phyloP scores from a whole-genome alignment of 2,329 filamentous ascomycete genomes.

The Cryphonectria naterciae region DNA sequence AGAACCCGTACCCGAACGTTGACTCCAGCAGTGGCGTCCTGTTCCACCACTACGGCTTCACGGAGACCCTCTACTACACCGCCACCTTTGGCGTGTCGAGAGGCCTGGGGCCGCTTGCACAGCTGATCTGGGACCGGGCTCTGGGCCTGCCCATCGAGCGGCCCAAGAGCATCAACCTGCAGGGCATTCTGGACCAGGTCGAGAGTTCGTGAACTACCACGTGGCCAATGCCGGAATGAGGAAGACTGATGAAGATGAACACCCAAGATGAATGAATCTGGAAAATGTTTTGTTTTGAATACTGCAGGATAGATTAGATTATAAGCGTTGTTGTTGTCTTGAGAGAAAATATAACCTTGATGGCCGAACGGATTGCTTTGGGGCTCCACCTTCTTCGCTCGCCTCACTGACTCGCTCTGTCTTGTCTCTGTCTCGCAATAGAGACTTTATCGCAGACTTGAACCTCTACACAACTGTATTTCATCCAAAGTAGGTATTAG shows the following conservation, averaged over 20 bases:
- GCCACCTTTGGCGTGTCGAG: conserved; percentile 71
- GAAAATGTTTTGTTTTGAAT: background rate
- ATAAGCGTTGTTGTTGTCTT: background rate
- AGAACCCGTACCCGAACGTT: conserved; percentile 97
- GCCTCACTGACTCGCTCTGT: background rate
- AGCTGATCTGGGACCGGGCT: conserved; percentile 95
- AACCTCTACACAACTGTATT: background rate
- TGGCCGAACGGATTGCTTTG: background rate
- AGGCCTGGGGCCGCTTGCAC: conserved; percentile 84
- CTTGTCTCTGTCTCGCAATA: background rate
- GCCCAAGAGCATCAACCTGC: conserved; percentile 95
- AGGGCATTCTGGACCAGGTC: conserved; percentile 76
- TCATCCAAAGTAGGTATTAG: background rate
- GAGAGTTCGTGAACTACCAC: conserved; percentile 39
- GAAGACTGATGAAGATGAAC: background rate
- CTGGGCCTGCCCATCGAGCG: conserved; percentile 94
- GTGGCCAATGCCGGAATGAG: background rate
- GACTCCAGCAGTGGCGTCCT: conserved; percentile 91
- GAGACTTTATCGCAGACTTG: background rate
- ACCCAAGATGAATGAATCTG: background rate
- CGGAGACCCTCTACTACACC: conserved; percentile 93
- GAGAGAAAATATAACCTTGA: background rate
- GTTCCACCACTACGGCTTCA: conserved; percentile 98
- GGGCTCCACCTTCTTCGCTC: background rate
- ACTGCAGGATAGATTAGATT: background rate